Conservation (phyloP, 495 filamentous ascomycete genomes). For the Penicillium nucicola region DNA sequence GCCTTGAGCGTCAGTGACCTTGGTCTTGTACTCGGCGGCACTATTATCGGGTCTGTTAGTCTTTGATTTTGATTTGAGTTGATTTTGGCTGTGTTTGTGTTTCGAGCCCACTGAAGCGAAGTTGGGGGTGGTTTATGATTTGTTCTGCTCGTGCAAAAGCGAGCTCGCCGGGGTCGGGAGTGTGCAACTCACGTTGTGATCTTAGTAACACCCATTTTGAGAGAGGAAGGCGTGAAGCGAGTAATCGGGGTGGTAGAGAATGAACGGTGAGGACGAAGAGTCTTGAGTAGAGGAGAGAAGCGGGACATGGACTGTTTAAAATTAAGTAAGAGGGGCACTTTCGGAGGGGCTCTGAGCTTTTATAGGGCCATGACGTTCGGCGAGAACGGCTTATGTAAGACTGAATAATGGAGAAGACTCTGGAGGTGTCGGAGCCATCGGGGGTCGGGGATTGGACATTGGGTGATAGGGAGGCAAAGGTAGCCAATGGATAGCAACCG, state of each 20-base stretch:
- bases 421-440: neutral
- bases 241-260: constrained; percentile 33
- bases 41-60: constrained; percentile 37
- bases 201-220: constrained; percentile 47
- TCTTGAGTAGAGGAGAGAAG: constrained; percentile 20
- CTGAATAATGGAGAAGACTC: constrained; percentile 17
- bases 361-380: constrained; percentile 28
- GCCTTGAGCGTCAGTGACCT: constrained; percentile 35
- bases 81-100: neutral
- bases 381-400: constrained; percentile 22
- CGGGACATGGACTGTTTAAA: constrained; percentile 16
- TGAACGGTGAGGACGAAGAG: constrained; percentile 15
- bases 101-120: neutral
- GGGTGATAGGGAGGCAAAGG: neutral
- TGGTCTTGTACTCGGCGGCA: constrained; percentile 51
- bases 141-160: too few relatives aligned
- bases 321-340: constrained; percentile 19
- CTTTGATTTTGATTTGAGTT: neutral
- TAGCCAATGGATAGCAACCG: neutral
- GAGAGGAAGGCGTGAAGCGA: constrained; percentile 45
- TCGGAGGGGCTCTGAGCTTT: constrained; percentile 26
- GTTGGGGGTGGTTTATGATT: too few relatives aligned
- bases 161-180: neutral
- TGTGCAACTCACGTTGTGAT: constrained; percentile 33
- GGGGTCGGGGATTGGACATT: neutral